phyloP scores from a whole-genome alignment of 768 basidiomycete species.

The Tylopilus sp. region DNA sequence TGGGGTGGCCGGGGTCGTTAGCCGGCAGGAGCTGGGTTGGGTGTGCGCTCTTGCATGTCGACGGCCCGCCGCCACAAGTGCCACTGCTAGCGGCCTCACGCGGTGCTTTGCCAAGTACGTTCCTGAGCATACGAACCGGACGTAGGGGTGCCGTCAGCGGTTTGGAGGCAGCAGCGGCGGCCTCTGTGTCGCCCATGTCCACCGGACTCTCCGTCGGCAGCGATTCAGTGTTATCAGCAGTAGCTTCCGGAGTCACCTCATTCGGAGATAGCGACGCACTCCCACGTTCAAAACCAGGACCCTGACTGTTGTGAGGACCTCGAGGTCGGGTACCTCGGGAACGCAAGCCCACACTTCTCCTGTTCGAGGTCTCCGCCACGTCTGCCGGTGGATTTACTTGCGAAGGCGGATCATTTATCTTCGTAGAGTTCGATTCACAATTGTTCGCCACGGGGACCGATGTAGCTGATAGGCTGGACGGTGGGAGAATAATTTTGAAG shows the following conservation, averaged over 20 bases:
- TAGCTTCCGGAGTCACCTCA: not conserved
- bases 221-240: not conserved
- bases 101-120: not conserved
- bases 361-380: not conserved
- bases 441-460: not conserved
- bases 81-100: not conserved
- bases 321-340: not conserved
- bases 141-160: not conserved
- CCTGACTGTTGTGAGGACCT: not conserved
- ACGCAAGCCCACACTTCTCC: not conserved
- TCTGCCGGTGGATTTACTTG: not conserved
- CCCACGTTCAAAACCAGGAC: not conserved
- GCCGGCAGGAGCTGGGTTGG: too few relatives aligned
- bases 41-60: not conserved
- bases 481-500: constrained; percentile 6
- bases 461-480: not conserved
- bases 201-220: too few relatives aligned
- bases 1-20: constrained; percentile 3
- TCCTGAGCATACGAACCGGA: not conserved
- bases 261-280: not conserved
- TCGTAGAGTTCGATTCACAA: not conserved
- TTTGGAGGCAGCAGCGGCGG: not conserved
- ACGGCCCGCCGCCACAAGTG: not conserved
- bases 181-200: not conserved
- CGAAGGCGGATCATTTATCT: not conserved